phyloP scores from a whole-genome alignment of 2,329 filamentous ascomycete genomes.

The Sporothrix globosa region DNA sequence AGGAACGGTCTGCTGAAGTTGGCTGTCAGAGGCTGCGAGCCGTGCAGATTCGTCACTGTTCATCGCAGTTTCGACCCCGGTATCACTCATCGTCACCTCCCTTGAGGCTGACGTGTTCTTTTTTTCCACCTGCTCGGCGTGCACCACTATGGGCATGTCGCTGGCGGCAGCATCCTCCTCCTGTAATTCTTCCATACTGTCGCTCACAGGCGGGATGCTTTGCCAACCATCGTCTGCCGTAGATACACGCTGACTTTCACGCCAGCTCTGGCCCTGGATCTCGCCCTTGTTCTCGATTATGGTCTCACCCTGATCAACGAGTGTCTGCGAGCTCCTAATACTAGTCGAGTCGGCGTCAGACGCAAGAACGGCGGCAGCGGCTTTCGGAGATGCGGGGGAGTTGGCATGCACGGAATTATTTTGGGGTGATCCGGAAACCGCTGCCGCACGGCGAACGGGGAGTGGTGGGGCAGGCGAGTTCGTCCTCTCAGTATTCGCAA shows the following conservation, averaged over 20 bases:
- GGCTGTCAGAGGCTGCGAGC: background rate
- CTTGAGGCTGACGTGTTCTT: background rate
- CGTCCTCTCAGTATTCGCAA: slow-evolving; percentile 1
- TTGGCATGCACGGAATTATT: background rate
- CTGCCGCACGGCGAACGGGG: slow-evolving; percentile 51
- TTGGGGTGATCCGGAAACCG: slow-evolving; percentile 41
- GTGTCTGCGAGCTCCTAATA: slow-evolving; percentile 55
- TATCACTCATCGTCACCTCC: background rate
- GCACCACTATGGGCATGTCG: background rate
- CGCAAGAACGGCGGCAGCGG: slow-evolving; percentile 36
- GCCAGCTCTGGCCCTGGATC: background rate
- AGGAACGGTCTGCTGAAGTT: background rate
- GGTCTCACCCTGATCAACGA: slow-evolving; percentile 48
- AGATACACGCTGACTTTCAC: background rate
- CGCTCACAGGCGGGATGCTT: slow-evolving; percentile 38
- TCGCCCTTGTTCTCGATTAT: background rate
- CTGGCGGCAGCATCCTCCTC: background rate
- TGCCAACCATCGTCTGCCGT: slow-evolving; percentile 44
- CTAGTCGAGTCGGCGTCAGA: slow-evolving; percentile 48
- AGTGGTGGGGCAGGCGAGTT: slow-evolving; percentile 49
- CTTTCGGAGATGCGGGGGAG: background rate
- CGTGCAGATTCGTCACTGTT: background rate
- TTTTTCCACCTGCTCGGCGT: slow-evolving; percentile 1
- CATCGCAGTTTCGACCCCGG: slow-evolving; percentile 32
- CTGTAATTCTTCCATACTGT: slow-evolving; percentile 10